Conservation (phyloP, 2,329 filamentous ascomycete genomes). For the Chaetoscypha palmicola region DNA sequence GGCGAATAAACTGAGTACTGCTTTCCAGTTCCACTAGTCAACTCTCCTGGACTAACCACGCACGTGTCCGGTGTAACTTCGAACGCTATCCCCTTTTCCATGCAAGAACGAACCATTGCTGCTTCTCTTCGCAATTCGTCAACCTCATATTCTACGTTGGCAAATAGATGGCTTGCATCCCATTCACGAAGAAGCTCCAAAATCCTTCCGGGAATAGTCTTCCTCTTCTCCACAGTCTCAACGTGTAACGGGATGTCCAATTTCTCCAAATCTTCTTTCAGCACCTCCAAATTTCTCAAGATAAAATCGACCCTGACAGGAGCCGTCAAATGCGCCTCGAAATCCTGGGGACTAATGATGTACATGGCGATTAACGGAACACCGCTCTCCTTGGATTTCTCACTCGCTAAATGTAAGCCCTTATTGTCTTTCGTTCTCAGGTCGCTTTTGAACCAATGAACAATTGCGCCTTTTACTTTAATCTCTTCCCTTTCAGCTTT, state of each 20-base stretch:
- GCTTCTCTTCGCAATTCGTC: slow-evolving; percentile 79
- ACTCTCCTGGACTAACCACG: slow-evolving; percentile 65
- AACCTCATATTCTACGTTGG: slow-evolving; percentile 87
- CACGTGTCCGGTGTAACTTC: slow-evolving; percentile 75
- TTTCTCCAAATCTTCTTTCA: slow-evolving; percentile 60
- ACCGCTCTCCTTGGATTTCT: slow-evolving; percentile 57
- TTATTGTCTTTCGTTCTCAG: slow-evolving; percentile 69
- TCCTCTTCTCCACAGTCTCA: slow-evolving; percentile 62
- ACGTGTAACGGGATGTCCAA: slow-evolving; percentile 73
- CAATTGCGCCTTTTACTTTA: slow-evolving; percentile 52
- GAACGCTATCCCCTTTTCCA: slow-evolving; percentile 59
- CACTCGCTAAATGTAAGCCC: slow-evolving; percentile 57
- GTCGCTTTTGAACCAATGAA: slow-evolving; percentile 91
- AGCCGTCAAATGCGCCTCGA: slow-evolving; percentile 70
- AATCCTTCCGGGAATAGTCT: slow-evolving; percentile 52
- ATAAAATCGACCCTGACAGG: slow-evolving; percentile 74
- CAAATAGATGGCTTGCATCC: slow-evolving; percentile 68
- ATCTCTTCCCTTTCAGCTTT: slow-evolving; percentile 44
- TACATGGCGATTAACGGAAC: slow-evolving; percentile 72
- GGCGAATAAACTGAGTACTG: slow-evolving; percentile 82
- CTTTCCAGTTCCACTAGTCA: slow-evolving; percentile 61
- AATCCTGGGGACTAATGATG: slow-evolving; percentile 75
- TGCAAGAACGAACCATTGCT: slow-evolving; percentile 51
- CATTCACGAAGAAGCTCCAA: slow-evolving; percentile 61
- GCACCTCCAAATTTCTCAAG: slow-evolving; percentile 58